Evolutionary conservation across 108 stramenopile genomes (phyloP).

Genomic region (Bacterosira constricta): DNA sequence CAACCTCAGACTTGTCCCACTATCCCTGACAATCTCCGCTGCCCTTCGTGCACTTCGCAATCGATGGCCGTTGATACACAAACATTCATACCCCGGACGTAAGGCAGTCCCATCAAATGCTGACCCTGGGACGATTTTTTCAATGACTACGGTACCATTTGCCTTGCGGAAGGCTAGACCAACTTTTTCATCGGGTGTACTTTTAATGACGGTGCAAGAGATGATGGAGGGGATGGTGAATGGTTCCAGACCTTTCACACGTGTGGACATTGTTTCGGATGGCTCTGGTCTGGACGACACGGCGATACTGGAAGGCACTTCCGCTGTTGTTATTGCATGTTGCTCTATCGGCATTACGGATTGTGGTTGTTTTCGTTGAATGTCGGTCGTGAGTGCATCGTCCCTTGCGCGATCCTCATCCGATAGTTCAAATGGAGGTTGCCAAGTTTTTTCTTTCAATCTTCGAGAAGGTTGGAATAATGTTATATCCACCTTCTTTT

Average conservation of each 20-base stretch:
- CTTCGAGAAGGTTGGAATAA: neutral
- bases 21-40: slow-evolving; percentile 40
- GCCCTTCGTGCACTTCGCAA: slow-evolving; percentile 39
- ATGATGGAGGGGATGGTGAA: slow-evolving; percentile 31
- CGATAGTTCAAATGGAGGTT: neutral
- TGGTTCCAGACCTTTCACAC: slow-evolving; percentile 13
- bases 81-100: slow-evolving; percentile 28
- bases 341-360: neutral
- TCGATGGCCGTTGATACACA: slow-evolving; percentile 31
- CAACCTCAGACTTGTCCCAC: slow-evolving; percentile 22
- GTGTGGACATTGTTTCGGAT: neutral
- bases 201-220: slow-evolving; percentile 15
- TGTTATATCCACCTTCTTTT: neutral
- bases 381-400: neutral
- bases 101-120: slow-evolving; percentile 23
- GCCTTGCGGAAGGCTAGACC: slow-evolving; percentile 41
- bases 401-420: neutral
- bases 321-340: neutral
- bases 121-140: slow-evolving; percentile 29
- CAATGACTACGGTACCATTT: slow-evolving; percentile 23
- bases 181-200: slow-evolving; percentile 29
- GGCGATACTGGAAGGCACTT: neutral
- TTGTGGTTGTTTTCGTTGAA: neutral
- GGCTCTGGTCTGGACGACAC: neutral
- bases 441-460: neutral